phyloP scores from a whole-genome alignment of 73 alveolate species.

The Breviolum minutum region DNA sequence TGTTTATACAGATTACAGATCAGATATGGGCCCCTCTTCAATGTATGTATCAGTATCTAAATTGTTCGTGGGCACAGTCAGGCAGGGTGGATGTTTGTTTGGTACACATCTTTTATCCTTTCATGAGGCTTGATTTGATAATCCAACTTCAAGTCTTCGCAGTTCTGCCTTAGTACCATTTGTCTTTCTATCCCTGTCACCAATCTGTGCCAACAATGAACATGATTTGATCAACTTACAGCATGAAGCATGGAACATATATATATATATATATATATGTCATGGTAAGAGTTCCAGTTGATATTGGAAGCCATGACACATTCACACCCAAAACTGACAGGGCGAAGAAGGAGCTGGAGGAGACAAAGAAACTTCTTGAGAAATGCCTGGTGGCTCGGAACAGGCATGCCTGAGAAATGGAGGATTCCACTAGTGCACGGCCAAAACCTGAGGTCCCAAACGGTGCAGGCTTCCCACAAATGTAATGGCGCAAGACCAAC shows the following conservation, averaged over 20 bases:
- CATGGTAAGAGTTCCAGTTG: neutral
- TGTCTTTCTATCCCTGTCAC: neutral
- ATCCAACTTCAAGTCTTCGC: neutral
- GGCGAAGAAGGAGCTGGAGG: conserved; percentile 40
- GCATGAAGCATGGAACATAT: neutral
- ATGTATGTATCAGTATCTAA: too few species aligned
- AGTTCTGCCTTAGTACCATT: neutral
- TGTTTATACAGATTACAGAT: too few species aligned
- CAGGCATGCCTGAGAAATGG: neutral
- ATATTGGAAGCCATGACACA: too few species aligned
- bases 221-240: neutral
- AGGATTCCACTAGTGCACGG: neutral
- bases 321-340: conserved; percentile 21
- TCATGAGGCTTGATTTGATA: too few species aligned
- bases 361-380: conserved; percentile 5
- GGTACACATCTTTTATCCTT: too few species aligned
- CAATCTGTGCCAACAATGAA: neutral
- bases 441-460: too few species aligned
- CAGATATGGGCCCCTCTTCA: too few species aligned
- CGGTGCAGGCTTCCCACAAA: too few species aligned
- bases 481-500: too few species aligned
- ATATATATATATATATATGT: neutral
- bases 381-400: neutral
- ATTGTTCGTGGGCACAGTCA: too few species aligned
- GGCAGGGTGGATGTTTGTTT: too few species aligned